Base-by-base conservation (phyloP, 225 moss, liverwort and hornwort species). In the Thuidium tamariscinum region DNA sequence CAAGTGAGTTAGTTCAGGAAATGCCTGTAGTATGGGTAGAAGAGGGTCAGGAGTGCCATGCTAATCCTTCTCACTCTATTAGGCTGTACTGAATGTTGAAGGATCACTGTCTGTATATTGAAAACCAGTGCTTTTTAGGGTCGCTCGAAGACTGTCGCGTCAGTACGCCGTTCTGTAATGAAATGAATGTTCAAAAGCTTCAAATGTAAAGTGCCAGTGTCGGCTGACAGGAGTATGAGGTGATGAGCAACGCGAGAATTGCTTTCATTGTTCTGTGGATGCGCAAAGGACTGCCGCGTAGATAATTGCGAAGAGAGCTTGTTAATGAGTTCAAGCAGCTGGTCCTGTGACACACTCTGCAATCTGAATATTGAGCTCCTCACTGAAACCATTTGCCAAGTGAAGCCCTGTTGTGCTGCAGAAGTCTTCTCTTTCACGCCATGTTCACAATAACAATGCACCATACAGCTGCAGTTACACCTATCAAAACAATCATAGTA, bases 21-120 rank as follows among this genome's bases (percentile, higher is more conserved):
- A 56, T 34, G 39, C 41, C 49, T 80, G 39, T 29, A 61, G 32
- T 74, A 44, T 65, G 66, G 62, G 69, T 37, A 87, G 79, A 59
- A 83, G 52, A 52, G 51, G 22, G 34, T 74, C 52, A 52, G n/a
- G 52, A 54, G n/a, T 82, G 44, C 54, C 71, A 63, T 52, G 51
- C 74, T 82, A 68, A 80, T 67, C 60, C 36, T 79, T 79, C 79
- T 67, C 60, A 36, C n/a, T 67, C 63, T 42, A 84, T 83, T 85
- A 52, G 51, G 26, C 79, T 65, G 70, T 77, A 60, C 26, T 89
- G 70, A 86, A 85, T 81, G 80, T 48, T 22, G n/a, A n/a, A n/a
- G n/a, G n/a, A n/a, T n/a, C n/a, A n/a, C n/a, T n/a, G 52, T 73
- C 62, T 88, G 76, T 80, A 88, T 63, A 87, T 82, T 89, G 57